These are phyloP conservation scores for Cymodocea nodosa DNA, from an alignment of 116 monocot species.

Conservation along the genomic window DNA sequence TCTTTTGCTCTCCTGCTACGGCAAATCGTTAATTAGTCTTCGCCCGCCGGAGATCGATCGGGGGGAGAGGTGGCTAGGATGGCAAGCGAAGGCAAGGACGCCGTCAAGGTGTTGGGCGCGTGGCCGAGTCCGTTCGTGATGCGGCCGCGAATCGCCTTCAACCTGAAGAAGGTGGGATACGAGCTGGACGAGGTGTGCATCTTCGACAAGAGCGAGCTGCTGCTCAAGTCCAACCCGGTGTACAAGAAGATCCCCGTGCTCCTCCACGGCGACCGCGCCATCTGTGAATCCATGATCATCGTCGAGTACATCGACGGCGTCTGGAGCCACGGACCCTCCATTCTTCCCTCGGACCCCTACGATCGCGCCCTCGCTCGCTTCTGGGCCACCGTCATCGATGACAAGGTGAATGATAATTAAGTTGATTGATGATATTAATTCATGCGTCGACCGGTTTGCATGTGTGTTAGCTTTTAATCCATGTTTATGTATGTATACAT, in stretches of 20 bases:
- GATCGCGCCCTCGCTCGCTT: neutral
- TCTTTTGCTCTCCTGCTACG: no score
- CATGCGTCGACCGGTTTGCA: neutral
- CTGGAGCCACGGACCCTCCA: neutral
- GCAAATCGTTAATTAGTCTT: no score
- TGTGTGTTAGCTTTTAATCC: no score
- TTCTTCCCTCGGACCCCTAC: neutral
- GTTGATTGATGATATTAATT: no score
- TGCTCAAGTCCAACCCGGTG: conserved; percentile 9
- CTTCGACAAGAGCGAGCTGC: conserved; percentile 12
- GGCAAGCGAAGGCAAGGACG: neutral
- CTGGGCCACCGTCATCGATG: neutral
- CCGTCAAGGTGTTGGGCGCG: conserved; percentile 8
- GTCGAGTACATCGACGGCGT: conserved; percentile 15
- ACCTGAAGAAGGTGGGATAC: conserved; percentile 6
- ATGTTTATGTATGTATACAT: no score
- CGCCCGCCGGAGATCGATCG: no score
- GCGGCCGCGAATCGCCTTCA: conserved; percentile 7
- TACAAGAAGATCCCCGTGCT: conserved; percentile 18
- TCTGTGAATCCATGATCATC: conserved; percentile 11
- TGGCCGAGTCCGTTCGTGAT: conserved; percentile 15
- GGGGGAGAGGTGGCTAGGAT: no score
- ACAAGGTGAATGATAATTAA: neutral
- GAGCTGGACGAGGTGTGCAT: conserved; percentile 8
- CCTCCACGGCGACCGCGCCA: conserved; percentile 4